phyloP scores from a whole-genome alignment of 2,329 filamentous ascomycete species.

The Botryotinia narcissicola region DNA sequence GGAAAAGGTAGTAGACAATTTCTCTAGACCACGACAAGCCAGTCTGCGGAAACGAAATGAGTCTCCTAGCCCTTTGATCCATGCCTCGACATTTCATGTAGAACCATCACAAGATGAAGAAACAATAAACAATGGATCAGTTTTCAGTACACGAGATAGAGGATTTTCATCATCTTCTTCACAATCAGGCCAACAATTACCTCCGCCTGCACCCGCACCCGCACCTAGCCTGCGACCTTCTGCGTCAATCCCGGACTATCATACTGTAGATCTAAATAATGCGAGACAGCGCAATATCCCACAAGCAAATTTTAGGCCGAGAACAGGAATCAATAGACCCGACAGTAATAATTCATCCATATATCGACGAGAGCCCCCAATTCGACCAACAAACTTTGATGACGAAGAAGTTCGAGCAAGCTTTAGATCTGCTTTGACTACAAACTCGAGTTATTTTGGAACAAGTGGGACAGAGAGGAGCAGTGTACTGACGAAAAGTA shows the following conservation, averaged over 20 bases:
- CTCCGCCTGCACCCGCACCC: constrained; percentile 11
- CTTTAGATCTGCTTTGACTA: constrained; percentile 59
- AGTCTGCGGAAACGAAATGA: constrained; percentile 34
- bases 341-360: constrained; percentile 33
- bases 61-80: constrained; percentile 31
- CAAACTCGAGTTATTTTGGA: constrained; percentile 52
- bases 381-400: constrained; percentile 31
- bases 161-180: constrained; percentile 36
- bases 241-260: constrained; percentile 38
- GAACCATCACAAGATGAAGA: constrained; percentile 29
- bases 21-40: constrained; percentile 35
- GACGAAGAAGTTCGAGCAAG: constrained; percentile 51
- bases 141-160: constrained; percentile 29
- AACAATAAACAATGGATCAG: constrained; percentile 23
- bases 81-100: constrained; percentile 29
- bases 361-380: constrained; percentile 33
- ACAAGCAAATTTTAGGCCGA: constrained; percentile 30
- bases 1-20: constrained; percentile 32
- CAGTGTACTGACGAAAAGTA: constrained; percentile 76
- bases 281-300: constrained; percentile 35
- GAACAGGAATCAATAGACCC: constrained; percentile 26
- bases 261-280: constrained; percentile 34
- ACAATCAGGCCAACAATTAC: constrained; percentile 28
- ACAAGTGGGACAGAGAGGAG: constrained; percentile 77
- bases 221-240: constrained; percentile 32